Conservation (phyloP, 306 rosid genomes). For the Pyrus bretschneideri region DNA sequence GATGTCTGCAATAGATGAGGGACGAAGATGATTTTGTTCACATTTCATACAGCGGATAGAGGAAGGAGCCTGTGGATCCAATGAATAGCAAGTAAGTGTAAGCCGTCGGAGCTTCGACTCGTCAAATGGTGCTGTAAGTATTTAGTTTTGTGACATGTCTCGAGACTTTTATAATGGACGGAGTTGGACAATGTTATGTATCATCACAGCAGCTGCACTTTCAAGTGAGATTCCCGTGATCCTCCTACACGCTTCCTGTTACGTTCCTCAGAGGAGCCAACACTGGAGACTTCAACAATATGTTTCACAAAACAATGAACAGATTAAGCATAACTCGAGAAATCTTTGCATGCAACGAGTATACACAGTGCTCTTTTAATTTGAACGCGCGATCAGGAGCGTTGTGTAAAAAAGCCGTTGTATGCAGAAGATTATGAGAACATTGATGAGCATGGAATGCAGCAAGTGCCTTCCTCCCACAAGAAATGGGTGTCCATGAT, state of each 20-base stretch:
- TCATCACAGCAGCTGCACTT: constrained; percentile 16
- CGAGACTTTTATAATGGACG: too few relatives aligned
- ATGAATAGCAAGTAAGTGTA: too few relatives aligned
- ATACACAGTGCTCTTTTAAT: neutral
- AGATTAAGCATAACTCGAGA: neutral
- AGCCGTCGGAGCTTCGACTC: too few relatives aligned
- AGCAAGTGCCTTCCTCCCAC: constrained; percentile 37
- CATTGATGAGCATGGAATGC: constrained; percentile 22
- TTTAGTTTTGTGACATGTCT: neutral
- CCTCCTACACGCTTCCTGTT: constrained; percentile 22
- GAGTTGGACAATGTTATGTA: neutral
- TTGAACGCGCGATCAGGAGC: too few relatives aligned
- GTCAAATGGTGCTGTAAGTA: too few relatives aligned
- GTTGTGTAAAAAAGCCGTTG: too few relatives aligned
- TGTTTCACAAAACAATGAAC: neutral
- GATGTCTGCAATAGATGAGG: neutral
- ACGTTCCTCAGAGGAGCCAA: neutral
- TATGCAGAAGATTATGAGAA: too few relatives aligned
- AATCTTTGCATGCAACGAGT: neutral
- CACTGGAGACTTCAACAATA: neutral
- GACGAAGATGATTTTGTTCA: neutral
- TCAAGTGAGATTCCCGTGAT: constrained; percentile 20
- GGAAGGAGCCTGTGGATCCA: too few relatives aligned
- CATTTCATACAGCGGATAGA: neutral
- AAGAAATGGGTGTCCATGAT: constrained; percentile 27